Evolutionary conservation across 805 yeast species (phyloP).

Genomic region (Hanseniaspora lachancei): DNA sequence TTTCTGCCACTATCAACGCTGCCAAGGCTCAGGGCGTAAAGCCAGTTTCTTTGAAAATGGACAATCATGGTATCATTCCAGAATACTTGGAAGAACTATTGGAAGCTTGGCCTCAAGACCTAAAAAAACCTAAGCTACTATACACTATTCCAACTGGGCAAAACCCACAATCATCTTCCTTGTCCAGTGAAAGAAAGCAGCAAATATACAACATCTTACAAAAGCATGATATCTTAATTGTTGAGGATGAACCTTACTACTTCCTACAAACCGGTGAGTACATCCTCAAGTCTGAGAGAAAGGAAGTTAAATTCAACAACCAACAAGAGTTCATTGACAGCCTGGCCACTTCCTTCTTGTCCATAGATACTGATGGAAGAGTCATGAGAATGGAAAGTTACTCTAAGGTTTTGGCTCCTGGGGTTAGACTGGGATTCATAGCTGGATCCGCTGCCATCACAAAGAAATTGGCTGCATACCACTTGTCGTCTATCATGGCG

Average conservation of each 20-base stretch:
- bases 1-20: slow-evolving; percentile 74
- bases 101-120: slow-evolving; percentile 52
- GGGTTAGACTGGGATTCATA: slow-evolving; percentile 79
- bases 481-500: slow-evolving; percentile 68
- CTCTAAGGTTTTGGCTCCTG: slow-evolving; percentile 91
- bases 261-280: slow-evolving; percentile 86
- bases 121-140: slow-evolving; percentile 66
- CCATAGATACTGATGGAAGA: slow-evolving; percentile 74
- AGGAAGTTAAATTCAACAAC: slow-evolving; percentile 19
- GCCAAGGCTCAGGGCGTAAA: slow-evolving; percentile 59
- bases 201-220: slow-evolving; percentile 65
- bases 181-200: slow-evolving; percentile 62
- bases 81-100: slow-evolving; percentile 49
- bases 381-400: slow-evolving; percentile 80
- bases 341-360: slow-evolving; percentile 62
- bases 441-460: slow-evolving; percentile 54
- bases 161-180: slow-evolving; percentile 90
- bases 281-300: slow-evolving; percentile 31
- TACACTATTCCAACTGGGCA: slow-evolving; percentile 95
- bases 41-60: slow-evolving; percentile 65
- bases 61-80: slow-evolving; percentile 65
- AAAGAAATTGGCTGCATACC: slow-evolving; percentile 55
- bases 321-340: slow-evolving; percentile 58
- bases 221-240: slow-evolving; percentile 70
- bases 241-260: slow-evolving; percentile 97